Conservation (phyloP, 768 basidiomycete species). For the Phallus indusiatus region DNA sequence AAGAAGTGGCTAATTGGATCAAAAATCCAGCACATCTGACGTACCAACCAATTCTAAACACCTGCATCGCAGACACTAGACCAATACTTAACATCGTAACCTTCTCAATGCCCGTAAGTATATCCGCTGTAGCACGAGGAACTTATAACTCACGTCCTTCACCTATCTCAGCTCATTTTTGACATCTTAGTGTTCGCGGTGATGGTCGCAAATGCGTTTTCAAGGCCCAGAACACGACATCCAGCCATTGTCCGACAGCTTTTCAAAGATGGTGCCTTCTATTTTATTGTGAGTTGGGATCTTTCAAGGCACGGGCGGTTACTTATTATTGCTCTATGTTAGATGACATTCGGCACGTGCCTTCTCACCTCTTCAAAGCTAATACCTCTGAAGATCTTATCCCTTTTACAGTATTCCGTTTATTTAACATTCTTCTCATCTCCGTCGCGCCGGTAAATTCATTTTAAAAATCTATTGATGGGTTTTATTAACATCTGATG, state of each 20-base stretch:
- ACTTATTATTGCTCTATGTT: not conserved
- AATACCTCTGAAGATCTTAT: too few species aligned
- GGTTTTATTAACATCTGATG: too few species aligned
- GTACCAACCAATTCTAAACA: not conserved
- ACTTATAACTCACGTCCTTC: too few species aligned
- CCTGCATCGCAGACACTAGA: not conserved
- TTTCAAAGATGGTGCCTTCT: not conserved
- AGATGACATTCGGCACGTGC: too few species aligned
- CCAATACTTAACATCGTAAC: not conserved
- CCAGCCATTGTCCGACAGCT: not conserved
- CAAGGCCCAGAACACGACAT: not conserved
- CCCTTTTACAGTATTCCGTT: slow-evolving; percentile 4
- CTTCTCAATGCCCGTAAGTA: not conserved
- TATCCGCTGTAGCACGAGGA: not conserved
- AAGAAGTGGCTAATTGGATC: not conserved
- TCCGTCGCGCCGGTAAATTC: not conserved
- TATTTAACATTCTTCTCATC: slow-evolving; percentile 14
- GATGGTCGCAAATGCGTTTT: not conserved
- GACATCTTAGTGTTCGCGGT: not conserved
- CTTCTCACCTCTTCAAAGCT: too few species aligned
- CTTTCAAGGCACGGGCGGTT: not conserved
- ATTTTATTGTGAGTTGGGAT: not conserved
- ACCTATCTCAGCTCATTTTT: not conserved
- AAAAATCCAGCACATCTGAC: not conserved
- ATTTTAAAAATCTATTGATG: too few species aligned